A percentile compares a stretch with the other conserved stretches of the same genome.
phyloP scores from a whole-genome alignment of 192 early-diverging fungal genomes.

The Paraglomus occultum region DNA sequence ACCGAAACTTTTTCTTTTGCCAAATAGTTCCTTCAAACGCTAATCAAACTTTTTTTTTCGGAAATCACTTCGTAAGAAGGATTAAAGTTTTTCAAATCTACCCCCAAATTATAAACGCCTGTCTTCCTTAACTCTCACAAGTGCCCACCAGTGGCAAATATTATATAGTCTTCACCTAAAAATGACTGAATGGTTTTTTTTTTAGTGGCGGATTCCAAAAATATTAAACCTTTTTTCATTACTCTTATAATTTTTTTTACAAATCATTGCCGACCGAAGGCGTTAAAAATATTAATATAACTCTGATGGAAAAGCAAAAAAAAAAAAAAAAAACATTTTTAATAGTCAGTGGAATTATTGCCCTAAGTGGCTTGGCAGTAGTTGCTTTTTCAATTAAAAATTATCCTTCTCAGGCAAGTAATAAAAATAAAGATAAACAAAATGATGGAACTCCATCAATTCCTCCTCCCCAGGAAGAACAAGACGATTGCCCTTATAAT shows the following conservation, averaged over 20 bases:
- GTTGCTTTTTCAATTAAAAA: not conserved
- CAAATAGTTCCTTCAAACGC: conserved; percentile 5
- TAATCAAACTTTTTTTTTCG: not conserved
- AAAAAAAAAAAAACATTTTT: conserved; percentile 5
- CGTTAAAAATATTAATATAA: too few relatives aligned
- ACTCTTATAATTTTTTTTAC: conserved; percentile 18
- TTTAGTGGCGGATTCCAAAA: conserved; percentile 18
- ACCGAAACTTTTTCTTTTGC: not conserved
- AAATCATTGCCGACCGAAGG: not conserved
- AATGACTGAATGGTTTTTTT: conserved; percentile 24
- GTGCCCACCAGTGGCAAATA: conserved; percentile 15
- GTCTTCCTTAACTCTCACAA: conserved; percentile 19
- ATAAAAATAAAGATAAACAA: too few relatives aligned
- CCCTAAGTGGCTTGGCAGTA: not conserved
- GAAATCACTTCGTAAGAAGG: conserved; percentile 6
- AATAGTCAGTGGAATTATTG: conserved; percentile 7
- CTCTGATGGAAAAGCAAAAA: not conserved
- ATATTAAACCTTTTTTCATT: conserved; percentile 13
- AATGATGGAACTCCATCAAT: not conserved
- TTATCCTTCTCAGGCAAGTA: too few relatives aligned
- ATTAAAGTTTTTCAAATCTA: conserved; percentile 6
- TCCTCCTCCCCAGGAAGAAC: not conserved
- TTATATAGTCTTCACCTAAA: conserved; percentile 1
- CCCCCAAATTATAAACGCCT: conserved; percentile 11
- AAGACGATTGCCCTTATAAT: conserved; percentile 1